phyloP scores from a whole-genome alignment of 768 basidiomycete species.

The Tubosaeta sp. region DNA sequence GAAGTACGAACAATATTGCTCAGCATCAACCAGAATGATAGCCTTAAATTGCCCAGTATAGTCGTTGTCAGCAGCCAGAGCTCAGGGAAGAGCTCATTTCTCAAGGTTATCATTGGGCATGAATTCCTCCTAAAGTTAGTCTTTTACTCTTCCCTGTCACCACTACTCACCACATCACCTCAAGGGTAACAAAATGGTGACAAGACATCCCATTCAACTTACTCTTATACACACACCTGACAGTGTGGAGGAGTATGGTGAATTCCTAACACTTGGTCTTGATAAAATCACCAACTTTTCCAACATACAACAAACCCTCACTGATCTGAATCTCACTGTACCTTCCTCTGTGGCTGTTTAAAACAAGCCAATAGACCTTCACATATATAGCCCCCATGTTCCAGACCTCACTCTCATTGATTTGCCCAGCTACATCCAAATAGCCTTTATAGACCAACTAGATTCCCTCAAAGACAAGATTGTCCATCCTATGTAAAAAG shows the following conservation, averaged over 20 bases:
- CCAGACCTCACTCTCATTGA: conserved; percentile 98
- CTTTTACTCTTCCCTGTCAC: neutral
- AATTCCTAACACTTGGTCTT: conserved; percentile 87
- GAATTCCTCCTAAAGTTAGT: conserved; percentile 97
- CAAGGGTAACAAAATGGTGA: conserved; percentile 99
- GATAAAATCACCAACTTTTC: conserved; percentile 88
- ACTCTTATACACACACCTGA: conserved; percentile 91
- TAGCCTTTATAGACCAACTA: conserved; percentile 92
- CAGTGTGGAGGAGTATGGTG: conserved; percentile 76
- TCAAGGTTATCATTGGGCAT: conserved; percentile 96
- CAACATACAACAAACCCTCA: conserved; percentile 88
- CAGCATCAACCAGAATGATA: conserved; percentile 93
- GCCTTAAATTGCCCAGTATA: conserved; percentile 92
- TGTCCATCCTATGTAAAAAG: conserved; percentile 78
- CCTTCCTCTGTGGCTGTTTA: conserved; percentile 89
- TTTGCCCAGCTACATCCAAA: conserved; percentile 95
- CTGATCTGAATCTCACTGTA: conserved; percentile 93
- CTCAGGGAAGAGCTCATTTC: conserved; percentile 95
- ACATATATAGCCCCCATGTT: conserved; percentile 93
- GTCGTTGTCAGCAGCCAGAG: conserved; percentile 99
- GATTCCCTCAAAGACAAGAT: conserved; percentile 94
- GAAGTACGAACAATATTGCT: conserved; percentile 94
- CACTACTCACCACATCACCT: neutral
- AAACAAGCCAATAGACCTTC: conserved; percentile 92
- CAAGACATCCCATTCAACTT: conserved; percentile 94